Base-by-base conservation (phyloP, 2,329 filamentous ascomycete genomes). In the Sarocladiaceae sp. region DNA sequence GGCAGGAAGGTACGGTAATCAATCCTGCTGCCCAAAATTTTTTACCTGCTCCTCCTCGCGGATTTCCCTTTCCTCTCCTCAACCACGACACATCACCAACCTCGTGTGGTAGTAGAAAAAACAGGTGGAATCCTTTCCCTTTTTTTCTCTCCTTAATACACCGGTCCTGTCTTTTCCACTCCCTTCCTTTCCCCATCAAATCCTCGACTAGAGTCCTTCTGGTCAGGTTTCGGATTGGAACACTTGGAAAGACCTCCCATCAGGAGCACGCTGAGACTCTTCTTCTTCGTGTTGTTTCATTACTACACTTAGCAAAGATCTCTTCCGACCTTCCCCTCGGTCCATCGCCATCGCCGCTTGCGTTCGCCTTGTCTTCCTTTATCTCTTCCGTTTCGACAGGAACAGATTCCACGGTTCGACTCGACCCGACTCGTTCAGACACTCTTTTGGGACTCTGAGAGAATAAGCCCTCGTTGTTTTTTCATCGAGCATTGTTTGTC, bases 141-240 rank as follows among this genome's bases (percentile, higher is more conserved):
- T 51, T 50, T 55, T 53, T 51, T 53, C 40, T 53, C 39, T 50
- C 47, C 47, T 50, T 37, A 50, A 37, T 37, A 50, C 47, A 50
- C 47, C 47, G 33, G 22, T 26, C 33, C 26, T 31, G 17, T 47
- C 25, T 50, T 51, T 52, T 42, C 35, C 36, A 28, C 49, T 37
- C 47, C 47, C 44, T 48, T 48, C 44, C 44, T 48, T 48, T 50
- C 47, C 52, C 46, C n/a, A n/a, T 28, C 42, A 48, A 39, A 49
- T 35, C 51, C 53, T 52, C 50, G 55, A 55, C 55, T 53, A 54
- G 54, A 55, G 53, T 56, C 49, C 54, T 55, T 54, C 54, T 54
- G 52, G 55, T 56, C 35, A 53, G 46, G 42, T 52, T 50, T 52
- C 54, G 53, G 55, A 52, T 55, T 52, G 49, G 52, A 53, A 53